These are phyloP conservation scores for Lathyrus aphaca DNA, from an alignment of 306 rosid genomes.

Conservation along the genomic window DNA sequence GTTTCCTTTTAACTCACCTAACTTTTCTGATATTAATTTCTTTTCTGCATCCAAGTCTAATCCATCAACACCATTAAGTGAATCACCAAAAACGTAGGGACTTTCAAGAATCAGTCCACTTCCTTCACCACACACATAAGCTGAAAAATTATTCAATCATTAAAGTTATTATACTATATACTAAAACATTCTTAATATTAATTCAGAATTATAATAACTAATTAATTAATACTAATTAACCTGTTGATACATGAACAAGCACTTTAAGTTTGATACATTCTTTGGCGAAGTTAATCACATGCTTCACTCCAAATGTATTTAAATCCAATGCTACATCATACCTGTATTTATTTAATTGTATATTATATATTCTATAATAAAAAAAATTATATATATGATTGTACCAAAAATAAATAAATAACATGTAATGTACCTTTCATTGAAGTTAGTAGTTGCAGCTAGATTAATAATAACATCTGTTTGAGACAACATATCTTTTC, in stretches of 20 bases:
- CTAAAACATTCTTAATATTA: too few relatives aligned
- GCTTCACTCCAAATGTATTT: constrained; percentile 69
- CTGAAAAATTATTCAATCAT: constrained; percentile 46
- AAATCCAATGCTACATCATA: constrained; percentile 66
- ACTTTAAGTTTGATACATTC: constrained; percentile 55
- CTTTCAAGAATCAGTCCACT: constrained; percentile 65
- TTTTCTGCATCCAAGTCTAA: constrained; percentile 62
- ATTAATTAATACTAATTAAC: constrained; percentile 26
- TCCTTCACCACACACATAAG: constrained; percentile 79
- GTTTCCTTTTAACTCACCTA: constrained; percentile 43
- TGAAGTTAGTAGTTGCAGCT: constrained; percentile 80
- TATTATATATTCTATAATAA: too few relatives aligned
- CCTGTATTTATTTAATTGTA: constrained; percentile 46
- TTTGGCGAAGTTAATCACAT: constrained; percentile 68
- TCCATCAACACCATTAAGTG: constrained; percentile 64
- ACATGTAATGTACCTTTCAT: constrained; percentile 60
- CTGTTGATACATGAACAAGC: constrained; percentile 79
- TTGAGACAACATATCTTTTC: constrained; percentile 52
- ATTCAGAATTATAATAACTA: too few relatives aligned
- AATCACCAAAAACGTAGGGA: constrained; percentile 59
- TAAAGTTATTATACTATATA: background rate
- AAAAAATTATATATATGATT: background rate
- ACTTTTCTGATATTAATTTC: constrained; percentile 39
- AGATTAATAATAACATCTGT: constrained; percentile 64
- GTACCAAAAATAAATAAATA: too few relatives aligned